Conservation (phyloP, 2,329 filamentous ascomycete species). For the Fusarium sp. region DNA sequence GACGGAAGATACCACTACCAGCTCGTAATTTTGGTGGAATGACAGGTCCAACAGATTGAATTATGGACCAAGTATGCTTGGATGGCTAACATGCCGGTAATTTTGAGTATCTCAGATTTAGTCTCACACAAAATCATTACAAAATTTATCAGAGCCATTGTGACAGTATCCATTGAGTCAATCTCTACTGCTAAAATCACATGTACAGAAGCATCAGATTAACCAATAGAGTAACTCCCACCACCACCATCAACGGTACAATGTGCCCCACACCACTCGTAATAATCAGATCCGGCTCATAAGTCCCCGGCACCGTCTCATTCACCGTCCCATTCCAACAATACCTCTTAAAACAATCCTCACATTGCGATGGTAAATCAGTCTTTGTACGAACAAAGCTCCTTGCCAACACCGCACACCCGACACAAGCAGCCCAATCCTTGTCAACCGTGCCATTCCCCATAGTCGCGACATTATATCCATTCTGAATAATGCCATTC, state of each 20-base stretch:
- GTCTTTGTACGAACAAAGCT: slow-evolving; percentile 75
- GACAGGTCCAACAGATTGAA: background rate
- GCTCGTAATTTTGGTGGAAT: background rate
- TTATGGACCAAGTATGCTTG: background rate
- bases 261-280: background rate
- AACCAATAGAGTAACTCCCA: background rate
- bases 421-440: slow-evolving; percentile 81
- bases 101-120: background rate
- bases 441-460: slow-evolving; percentile 66
- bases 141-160: too few species aligned
- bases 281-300: slow-evolving; percentile 51
- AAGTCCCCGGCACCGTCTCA: slow-evolving; percentile 47
- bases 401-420: slow-evolving; percentile 80
- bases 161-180: background rate
- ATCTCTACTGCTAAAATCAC: background rate
- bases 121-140: background rate
- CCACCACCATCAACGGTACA: background rate
- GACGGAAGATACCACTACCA: background rate
- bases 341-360: slow-evolving; percentile 78
- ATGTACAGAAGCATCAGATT: background rate
- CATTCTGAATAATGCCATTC: slow-evolving; percentile 82
- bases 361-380: slow-evolving; percentile 73
- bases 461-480: slow-evolving; percentile 70
- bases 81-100: too few species aligned
- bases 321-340: slow-evolving; percentile 83